Evolutionary conservation across 1,284 basidiomycete species (phyloP), one percentile per base, ranked within the genome.

Genomic region (Afroboletus lepidellus): DNA sequence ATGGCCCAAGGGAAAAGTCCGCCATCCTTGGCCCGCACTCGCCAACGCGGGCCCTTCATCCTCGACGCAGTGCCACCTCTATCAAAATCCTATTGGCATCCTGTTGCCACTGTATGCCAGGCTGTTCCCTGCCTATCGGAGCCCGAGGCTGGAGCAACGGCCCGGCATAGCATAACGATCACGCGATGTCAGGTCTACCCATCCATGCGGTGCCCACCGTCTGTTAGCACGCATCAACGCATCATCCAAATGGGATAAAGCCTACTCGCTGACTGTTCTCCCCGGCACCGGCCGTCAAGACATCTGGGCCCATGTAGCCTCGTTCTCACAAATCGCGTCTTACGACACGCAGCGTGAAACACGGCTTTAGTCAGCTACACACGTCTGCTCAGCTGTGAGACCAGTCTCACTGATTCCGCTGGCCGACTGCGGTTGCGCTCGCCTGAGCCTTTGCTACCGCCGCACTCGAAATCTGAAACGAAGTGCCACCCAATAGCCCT

Each of bases 291-390:
- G 41, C n/a, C 41, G n/a, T 39, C 9, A 21, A 15, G 15, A 12
- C n/a, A 23, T 23, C 15, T 3, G 21, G 34, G 9, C 18, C 11
- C 13, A 16, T 1, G 3, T 11, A 36, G 6, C 20, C 29, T 38
- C 12, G n/a, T 41, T 57, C 41, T 30, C 42, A 37, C 32, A 39
- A 2, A 3, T 18, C n/a, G 29, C 50, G 29, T 49, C 41, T 59
- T 51, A 59, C 55, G 53, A 51, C n/a, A 59, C 25, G 11, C n/a
- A 37, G 34, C 33, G 34, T 42, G 46, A 37, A 55, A 50, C 38
- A 21, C 51, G 24, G 23, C 15, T 12, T 38, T 7, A 37, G 25
- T 21, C 30, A 25, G 39, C 18, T 27, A 42, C n/a, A n/a, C n/a
- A n/a, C n/a, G n/a, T n/a, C 30, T 8, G 5, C 9, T 30, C 30